Conservation (phyloP, 805 yeast genomes). For the Wickerhamomyces hampshirensis region DNA sequence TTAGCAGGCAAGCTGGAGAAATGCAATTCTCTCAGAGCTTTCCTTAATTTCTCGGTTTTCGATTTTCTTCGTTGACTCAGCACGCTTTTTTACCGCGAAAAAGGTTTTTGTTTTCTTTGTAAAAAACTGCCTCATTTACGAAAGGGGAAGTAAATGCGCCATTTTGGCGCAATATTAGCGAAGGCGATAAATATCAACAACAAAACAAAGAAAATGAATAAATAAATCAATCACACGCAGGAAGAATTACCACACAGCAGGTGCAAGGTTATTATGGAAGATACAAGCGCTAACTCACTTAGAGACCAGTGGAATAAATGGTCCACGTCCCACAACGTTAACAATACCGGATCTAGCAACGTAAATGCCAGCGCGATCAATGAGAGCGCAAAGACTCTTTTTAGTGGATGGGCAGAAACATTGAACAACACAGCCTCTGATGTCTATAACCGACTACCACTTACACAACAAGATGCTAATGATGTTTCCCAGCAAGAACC, state of each 20-base stretch:
- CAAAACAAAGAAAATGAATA: background rate
- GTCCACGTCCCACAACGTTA: constrained; percentile 27
- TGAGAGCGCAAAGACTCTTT: constrained; percentile 32
- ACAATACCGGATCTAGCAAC: background rate
- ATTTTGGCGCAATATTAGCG: no score
- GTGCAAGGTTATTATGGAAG: no score
- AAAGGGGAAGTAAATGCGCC: no score
- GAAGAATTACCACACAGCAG: no score
- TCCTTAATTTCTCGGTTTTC: background rate
- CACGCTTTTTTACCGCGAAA: no score
- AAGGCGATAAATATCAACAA: background rate
- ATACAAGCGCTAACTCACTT: constrained; percentile 22
- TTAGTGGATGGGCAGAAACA: constrained; percentile 35
- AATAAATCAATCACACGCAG: background rate
- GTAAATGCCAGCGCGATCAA: constrained; percentile 17
- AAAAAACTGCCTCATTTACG: no score
- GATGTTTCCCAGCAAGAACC: constrained; percentile 52
- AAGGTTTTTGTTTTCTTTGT: no score
- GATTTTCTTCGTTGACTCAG: background rate
- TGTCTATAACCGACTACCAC: constrained; percentile 62
- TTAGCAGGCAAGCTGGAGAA: no score
- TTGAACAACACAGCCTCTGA: constrained; percentile 41
- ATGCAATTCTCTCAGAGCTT: background rate
- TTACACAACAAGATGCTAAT: constrained; percentile 47
- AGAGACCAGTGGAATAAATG: constrained; percentile 37